Conservation (phyloP, 2,329 filamentous ascomycete genomes). For the Camillea tinctor region DNA sequence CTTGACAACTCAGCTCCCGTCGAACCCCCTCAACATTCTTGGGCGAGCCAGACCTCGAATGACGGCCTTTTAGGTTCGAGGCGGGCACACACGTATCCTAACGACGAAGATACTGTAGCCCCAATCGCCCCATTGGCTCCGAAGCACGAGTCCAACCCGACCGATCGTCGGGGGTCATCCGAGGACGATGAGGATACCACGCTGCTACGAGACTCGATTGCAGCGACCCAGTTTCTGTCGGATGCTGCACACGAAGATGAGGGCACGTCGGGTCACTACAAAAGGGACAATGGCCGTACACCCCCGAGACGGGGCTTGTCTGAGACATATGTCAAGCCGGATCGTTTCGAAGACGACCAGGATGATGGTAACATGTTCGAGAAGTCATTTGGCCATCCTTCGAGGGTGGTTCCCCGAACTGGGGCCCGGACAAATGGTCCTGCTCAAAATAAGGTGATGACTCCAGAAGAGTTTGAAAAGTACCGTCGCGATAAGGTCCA, state of each 20-base stretch:
- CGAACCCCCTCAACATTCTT: conserved; percentile 49
- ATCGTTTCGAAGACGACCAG: conserved; percentile 32
- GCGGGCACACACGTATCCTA: conserved; percentile 35
- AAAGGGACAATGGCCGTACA: conserved; percentile 41
- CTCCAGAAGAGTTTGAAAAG: conserved; percentile 79
- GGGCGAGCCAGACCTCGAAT: conserved; percentile 50
- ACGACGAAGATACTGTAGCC: conserved; percentile 31
- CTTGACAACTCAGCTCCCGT: conserved; percentile 45
- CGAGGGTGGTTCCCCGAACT: conserved; percentile 37
- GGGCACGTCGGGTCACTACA: conserved; percentile 32
- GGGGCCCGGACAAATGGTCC: conserved; percentile 34
- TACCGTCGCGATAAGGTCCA: conserved; percentile 74
- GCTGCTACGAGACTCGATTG: conserved; percentile 52
- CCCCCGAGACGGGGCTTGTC: conserved; percentile 26
- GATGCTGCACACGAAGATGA: conserved; percentile 19
- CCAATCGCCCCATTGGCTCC: conserved; percentile 33
- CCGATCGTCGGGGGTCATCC: conserved; percentile 30
- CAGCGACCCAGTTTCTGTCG: conserved; percentile 47
- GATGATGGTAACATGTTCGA: conserved; percentile 59
- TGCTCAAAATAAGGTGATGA: conserved; percentile 77
- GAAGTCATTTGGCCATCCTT: conserved; percentile 40
- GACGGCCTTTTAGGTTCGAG: conserved; percentile 46
- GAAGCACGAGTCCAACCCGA: conserved; percentile 25
- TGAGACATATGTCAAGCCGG: conserved; percentile 32
- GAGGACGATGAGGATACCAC: conserved; percentile 53